These are phyloP conservation scores for Malania oleifera DNA, from an alignment of 164 flowering plant species.

Conservation along the genomic window DNA sequence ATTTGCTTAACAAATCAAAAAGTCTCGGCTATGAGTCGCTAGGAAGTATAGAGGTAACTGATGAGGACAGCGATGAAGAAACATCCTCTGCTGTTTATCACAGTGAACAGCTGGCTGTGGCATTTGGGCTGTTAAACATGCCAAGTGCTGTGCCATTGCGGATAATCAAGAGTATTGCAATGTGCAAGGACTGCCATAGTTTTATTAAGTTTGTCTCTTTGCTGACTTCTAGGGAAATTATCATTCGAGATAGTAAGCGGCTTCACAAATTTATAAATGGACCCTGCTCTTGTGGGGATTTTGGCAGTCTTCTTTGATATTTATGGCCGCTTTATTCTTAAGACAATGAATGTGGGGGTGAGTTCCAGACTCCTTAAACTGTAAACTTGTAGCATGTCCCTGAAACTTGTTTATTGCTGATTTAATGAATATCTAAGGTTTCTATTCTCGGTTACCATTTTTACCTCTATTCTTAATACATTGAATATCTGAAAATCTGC, in stretches of 20 bases:
- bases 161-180: constrained; percentile 52
- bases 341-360: no score
- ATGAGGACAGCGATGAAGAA: constrained; percentile 33
- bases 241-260: constrained; percentile 65
- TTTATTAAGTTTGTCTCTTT: constrained; percentile 50
- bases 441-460: no score
- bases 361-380: no score
- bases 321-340: no score
- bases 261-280: constrained; percentile 70
- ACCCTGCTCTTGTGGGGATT: constrained; percentile 75
- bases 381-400: no score
- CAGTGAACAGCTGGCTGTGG: constrained; percentile 77
- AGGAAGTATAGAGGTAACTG: constrained; percentile 26
- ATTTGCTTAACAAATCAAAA: constrained; percentile 47
- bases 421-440: no score
- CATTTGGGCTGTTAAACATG: constrained; percentile 57
- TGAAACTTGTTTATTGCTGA: no score
- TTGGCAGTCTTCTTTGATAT: constrained; percentile 32
- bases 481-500: no score
- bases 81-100: constrained; percentile 36
- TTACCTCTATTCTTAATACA: no score
- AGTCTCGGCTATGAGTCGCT: constrained; percentile 37
- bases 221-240: constrained; percentile 45
- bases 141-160: constrained; percentile 40
- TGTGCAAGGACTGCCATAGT: constrained; percentile 76